Evolutionary conservation across 1,284 basidiomycete genomes (phyloP).

Genomic region (Cryptococcus sp.): DNA sequence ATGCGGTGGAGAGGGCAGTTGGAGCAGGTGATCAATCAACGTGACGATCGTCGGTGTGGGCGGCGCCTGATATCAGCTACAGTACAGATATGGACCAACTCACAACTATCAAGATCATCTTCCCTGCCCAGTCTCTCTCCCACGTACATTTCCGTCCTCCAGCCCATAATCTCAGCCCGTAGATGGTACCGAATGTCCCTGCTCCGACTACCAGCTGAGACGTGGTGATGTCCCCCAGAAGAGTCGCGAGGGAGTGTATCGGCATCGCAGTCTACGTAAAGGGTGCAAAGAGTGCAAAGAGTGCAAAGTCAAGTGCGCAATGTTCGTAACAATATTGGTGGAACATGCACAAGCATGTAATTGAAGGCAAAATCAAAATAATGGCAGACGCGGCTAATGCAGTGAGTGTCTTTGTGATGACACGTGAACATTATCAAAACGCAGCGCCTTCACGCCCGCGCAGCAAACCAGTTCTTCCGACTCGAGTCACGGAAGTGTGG

Average conservation of each 20-base stretch:
- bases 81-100: constrained; percentile 11
- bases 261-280: constrained; percentile 28
- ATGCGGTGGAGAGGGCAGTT: constrained; percentile 51
- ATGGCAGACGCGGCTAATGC: too few relatives aligned
- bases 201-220: constrained; percentile 24
- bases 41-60: constrained; percentile 46
- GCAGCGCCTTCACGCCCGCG: too few relatives aligned
- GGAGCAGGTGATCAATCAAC: constrained; percentile 46
- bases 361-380: too few relatives aligned
- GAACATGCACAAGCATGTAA: too few relatives aligned
- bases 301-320: too few relatives aligned
- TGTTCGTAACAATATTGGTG: too few relatives aligned
- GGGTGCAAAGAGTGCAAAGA: neutral
- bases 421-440: too few relatives aligned
- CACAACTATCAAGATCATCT: constrained; percentile 51
- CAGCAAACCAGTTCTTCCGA: too few relatives aligned
- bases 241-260: constrained; percentile 30
- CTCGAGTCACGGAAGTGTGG: neutral
- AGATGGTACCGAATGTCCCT: constrained; percentile 19
- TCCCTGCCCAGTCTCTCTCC: constrained; percentile 54
- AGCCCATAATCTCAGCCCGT: constrained; percentile 37
- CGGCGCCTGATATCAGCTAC: constrained; percentile 33
- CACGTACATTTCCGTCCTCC: constrained; percentile 48
- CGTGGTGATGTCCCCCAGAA: constrained; percentile 25
- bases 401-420: too few relatives aligned